Evolutionary conservation across 768 basidiomycete species (phyloP).

Genomic region (Tricholoma terreum): DNA sequence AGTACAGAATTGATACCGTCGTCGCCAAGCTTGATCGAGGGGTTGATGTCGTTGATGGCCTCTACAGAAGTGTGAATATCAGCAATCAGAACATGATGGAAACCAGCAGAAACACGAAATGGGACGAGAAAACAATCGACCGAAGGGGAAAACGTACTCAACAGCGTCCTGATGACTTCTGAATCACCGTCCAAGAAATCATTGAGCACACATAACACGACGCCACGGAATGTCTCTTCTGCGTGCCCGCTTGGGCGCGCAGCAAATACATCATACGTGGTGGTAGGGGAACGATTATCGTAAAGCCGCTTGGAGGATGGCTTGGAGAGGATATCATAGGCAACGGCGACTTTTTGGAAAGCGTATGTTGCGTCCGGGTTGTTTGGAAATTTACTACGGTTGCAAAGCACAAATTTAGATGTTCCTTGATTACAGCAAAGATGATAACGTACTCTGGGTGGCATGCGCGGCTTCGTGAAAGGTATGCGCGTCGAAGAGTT

Average conservation of each 20-base stretch:
- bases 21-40: conserved; percentile 70
- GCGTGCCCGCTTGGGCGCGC: conserved; percentile 53
- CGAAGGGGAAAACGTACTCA: conserved; percentile 48
- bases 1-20: conserved; percentile 80
- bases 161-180: conserved; percentile 74
- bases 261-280: conserved; percentile 53
- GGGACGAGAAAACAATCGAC: neutral
- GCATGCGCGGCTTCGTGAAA: conserved; percentile 69
- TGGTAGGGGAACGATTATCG: conserved; percentile 51
- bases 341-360: conserved; percentile 84
- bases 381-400: conserved; percentile 71
- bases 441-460: conserved; percentile 75
- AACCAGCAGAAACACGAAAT: neutral
- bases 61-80: conserved; percentile 34
- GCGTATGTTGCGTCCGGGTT: conserved; percentile 77
- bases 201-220: conserved; percentile 70
- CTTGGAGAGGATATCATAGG: conserved; percentile 77
- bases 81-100: neutral
- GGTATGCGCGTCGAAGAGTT: conserved; percentile 70
- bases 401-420: too few species aligned
- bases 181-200: conserved; percentile 86
- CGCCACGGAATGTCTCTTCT: conserved; percentile 77
- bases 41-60: conserved; percentile 77
- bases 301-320: conserved; percentile 67
- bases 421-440: neutral